phyloP scores from a whole-genome alignment of 2,329 filamentous ascomycete genomes.

The Ceratocystis alfenasii region DNA sequence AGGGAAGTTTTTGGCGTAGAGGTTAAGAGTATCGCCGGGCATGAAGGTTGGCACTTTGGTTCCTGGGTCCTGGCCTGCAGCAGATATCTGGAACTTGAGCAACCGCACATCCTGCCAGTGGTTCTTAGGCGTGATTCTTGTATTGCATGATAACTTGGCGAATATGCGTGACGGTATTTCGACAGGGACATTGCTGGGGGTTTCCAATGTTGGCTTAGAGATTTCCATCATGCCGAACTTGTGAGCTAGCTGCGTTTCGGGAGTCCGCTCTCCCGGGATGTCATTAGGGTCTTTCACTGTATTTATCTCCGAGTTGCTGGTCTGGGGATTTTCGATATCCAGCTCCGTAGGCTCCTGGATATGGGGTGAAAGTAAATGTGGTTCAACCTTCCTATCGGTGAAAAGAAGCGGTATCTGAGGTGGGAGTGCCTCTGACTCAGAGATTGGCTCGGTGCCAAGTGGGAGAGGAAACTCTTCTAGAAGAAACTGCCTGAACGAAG shows the following conservation, averaged over 20 bases:
- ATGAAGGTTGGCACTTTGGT: conserved; percentile 31
- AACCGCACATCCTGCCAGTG: conserved; percentile 95
- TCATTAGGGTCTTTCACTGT: not conserved
- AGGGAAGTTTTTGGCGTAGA: conserved; percentile 80
- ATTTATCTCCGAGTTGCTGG: not conserved
- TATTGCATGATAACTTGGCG: conserved; percentile 50
- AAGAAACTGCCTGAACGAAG: conserved; percentile 54
- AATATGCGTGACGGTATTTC: conserved; percentile 23
- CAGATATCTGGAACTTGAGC: conserved; percentile 46
- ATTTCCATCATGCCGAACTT: conserved; percentile 19
- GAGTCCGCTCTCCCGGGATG: conserved; percentile 28
- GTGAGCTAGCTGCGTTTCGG: conserved; percentile 6
- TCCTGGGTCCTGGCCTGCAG: conserved; percentile 13
- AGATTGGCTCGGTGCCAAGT: conserved; percentile 53
- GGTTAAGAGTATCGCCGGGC: conserved; percentile 68
- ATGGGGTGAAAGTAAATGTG: not conserved
- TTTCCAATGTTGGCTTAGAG: not conserved
- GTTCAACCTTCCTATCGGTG: not conserved
- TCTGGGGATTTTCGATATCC: not conserved
- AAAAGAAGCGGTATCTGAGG: conserved; percentile 44
- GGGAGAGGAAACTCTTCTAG: conserved; percentile 58
- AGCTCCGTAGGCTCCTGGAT: not conserved
- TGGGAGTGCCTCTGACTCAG: conserved; percentile 60
- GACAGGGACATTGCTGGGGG: conserved; percentile 16
- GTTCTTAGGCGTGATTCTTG: conserved; percentile 56